Evolutionary conservation across 202 grass and related monocot species (phyloP).

Genomic region (Carex sylvatica): DNA sequence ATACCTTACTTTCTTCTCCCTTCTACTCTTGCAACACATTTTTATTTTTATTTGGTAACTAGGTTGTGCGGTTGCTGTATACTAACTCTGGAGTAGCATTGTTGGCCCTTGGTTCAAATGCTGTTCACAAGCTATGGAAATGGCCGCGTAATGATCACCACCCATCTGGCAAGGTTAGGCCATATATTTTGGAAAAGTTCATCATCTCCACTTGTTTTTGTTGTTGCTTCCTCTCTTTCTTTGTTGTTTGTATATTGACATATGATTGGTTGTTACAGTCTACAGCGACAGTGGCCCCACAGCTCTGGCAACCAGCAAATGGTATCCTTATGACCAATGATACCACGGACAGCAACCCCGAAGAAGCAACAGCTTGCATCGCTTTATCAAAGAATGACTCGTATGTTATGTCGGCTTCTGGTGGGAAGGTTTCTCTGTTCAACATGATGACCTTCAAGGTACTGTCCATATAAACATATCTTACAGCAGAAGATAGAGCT

Average conservation of each 20-base stretch:
- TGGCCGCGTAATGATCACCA: slow-evolving; percentile 83
- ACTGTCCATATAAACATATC: slow-evolving; percentile 8
- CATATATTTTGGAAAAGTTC: background rate
- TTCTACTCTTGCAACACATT: slow-evolving; percentile 7
- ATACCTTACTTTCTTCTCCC: too few relatives aligned
- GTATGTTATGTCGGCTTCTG: slow-evolving; percentile 97
- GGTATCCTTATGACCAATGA: slow-evolving; percentile 96
- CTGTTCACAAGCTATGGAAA: slow-evolving; percentile 96
- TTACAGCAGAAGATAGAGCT: background rate
- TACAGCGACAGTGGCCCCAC: slow-evolving; percentile 73
- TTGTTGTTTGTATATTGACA: slow-evolving; percentile 27
- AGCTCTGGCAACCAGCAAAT: slow-evolving; percentile 92
- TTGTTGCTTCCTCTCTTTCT: background rate
- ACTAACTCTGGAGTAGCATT: slow-evolving; percentile 80
- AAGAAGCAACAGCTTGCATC: slow-evolving; percentile 93
- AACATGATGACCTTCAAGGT: slow-evolving; percentile 99
- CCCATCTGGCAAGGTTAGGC: slow-evolving; percentile 79
- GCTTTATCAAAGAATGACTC: slow-evolving; percentile 98
- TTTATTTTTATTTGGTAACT: slow-evolving; percentile 30
- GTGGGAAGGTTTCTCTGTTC: slow-evolving; percentile 92
- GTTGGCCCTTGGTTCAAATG: slow-evolving; percentile 84
- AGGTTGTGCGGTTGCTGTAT: slow-evolving; percentile 83
- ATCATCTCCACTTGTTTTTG: background rate
- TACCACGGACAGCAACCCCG: slow-evolving; percentile 70
- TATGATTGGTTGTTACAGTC: slow-evolving; percentile 62